Base-by-base conservation (phyloP, 805 yeast species). In the Metschnikowia santaceciliae region DNA sequence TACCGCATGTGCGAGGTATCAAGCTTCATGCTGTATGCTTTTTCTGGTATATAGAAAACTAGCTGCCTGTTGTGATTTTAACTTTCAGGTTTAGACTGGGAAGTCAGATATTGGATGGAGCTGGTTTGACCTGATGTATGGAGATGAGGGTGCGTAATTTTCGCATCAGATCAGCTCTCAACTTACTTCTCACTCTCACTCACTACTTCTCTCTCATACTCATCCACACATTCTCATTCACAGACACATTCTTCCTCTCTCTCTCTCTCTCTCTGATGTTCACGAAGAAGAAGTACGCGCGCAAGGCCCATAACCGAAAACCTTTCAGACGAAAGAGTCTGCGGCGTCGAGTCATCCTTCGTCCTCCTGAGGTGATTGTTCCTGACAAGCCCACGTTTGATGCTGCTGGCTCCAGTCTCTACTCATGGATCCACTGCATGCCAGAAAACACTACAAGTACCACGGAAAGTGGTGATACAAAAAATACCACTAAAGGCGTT, bases 1-100 rank as follows among this genome's bases (percentile, higher is more conserved):
- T 94, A 94, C 66, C 98, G 79, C 96, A 94, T 89, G 68, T 90
- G 95, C 7, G 94, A 76, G 0, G 95, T 88, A 60, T 94, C 97
- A 48, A 94, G 75, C 79, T 90, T 94, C 97, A 94, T 92, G 36
- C 14, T 26, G 30, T 26, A 26, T 26, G 30, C 11, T 26, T 26
- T 26, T 26, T 10, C 30, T 26, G 11, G 30, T 26, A 4, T 26
- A 26, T 26, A 26, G 13, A 26, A 8, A 13, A 26, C 30, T 26
- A 26, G 30, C 30, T 26, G 30, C 11, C 11, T 26, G 11, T 26
- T 10, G 11, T 10, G 30, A 26, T 26, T 26, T 26, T 26, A 26
- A 26, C 4, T 4, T 26, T 26, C 30, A 26, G 13, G 11, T 10
- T 26, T 8, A 8, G 30, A 8, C 30, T 10, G 30, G 10, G 30